phyloP scores from a whole-genome alignment of 2,329 filamentous ascomycete species.

The Stagonosporopsis vannaccii region DNA sequence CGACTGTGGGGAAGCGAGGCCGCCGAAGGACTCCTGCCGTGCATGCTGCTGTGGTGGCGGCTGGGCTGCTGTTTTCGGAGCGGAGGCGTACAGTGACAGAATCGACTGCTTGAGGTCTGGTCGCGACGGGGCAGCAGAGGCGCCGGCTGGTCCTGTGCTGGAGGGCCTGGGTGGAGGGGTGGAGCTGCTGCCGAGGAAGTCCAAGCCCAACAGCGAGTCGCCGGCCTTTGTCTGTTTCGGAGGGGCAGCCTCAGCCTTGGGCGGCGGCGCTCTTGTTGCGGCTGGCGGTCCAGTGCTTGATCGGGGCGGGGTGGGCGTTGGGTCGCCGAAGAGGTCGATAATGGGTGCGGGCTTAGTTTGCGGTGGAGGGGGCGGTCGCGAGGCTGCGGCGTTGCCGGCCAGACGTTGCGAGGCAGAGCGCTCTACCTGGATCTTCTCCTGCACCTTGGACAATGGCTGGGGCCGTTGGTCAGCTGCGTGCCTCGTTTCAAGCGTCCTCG shows the following conservation, averaged over 20 bases:
- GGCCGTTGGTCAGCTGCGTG: conserved; percentile 18
- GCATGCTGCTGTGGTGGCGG: conserved; percentile 60
- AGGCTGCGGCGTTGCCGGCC: conserved; percentile 43
- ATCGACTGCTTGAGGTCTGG: conserved; percentile 98
- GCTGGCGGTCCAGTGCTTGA: conserved; percentile 75
- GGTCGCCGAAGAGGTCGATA: conserved; percentile 84
- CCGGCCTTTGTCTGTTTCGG: conserved; percentile 71
- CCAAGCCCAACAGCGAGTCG: conserved; percentile 88
- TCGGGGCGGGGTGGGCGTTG: conserved; percentile 69
- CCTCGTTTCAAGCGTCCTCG: conserved; percentile 41
- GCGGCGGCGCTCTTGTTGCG: conserved; percentile 61
- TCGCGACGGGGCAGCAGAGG: conserved; percentile 70
- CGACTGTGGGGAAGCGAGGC: conserved; percentile 56
- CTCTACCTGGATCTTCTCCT: conserved; percentile 74
- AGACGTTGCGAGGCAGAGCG: conserved; percentile 64
- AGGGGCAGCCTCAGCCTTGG: conserved; percentile 69
- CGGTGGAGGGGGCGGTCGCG: conserved; percentile 40
- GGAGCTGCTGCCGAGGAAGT: conserved; percentile 79
- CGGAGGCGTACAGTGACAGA: conserved; percentile 88
- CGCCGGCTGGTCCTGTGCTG: conserved; percentile 71
- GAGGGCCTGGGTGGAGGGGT: conserved; percentile 78
- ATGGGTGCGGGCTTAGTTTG: conserved; percentile 47
- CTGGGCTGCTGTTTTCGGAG: conserved; percentile 74
- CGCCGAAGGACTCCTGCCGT: conserved; percentile 56
- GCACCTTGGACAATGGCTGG: conserved; percentile 70